Percentiles rank a stretch among this genome's conserved stretches.
These are phyloP conservation scores for Mycosphaerella sp. DNA, from an alignment of 2,329 filamentous ascomycete genomes.

Conservation along the genomic window DNA sequence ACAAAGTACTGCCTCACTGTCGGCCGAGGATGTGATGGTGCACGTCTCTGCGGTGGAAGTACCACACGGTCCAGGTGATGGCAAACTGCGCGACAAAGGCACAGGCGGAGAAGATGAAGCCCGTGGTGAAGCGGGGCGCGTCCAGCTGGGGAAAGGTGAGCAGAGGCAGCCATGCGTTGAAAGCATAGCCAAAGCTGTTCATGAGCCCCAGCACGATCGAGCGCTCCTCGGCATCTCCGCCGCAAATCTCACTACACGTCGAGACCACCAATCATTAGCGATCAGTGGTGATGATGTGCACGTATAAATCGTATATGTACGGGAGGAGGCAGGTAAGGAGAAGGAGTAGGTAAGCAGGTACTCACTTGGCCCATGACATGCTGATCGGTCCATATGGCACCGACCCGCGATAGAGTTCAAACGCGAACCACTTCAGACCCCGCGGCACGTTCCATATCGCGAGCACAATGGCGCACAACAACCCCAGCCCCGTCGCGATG, in stretches of 20 bases:
- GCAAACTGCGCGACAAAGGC: slow-evolving; percentile 23
- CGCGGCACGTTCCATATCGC: slow-evolving; percentile 32
- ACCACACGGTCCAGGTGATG: slow-evolving; percentile 25
- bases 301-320: no score
- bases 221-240: slow-evolving; percentile 57
- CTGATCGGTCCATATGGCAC: slow-evolving; percentile 33
- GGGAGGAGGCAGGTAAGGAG: no score
- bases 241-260: slow-evolving; percentile 49
- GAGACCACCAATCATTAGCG: no score
- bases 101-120: slow-evolving; percentile 23
- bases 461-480: slow-evolving; percentile 27
- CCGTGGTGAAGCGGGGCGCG: slow-evolving; percentile 22
- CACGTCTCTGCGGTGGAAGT: slow-evolving; percentile 20
- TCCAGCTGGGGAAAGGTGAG: slow-evolving; percentile 24
- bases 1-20: no score
- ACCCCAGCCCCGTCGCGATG: slow-evolving; percentile 18
- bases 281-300: no score
- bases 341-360: no score
- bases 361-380: slow-evolving; percentile 42
- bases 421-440: slow-evolving; percentile 33
- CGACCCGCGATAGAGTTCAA: slow-evolving; percentile 29
- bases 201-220: slow-evolving; percentile 60
- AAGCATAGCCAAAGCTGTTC: slow-evolving; percentile 64
- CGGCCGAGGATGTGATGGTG: no score
- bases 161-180: slow-evolving; percentile 64